Evolutionary conservation across 225 moss, liverwort and hornwort species (phyloP).

Genomic region (Sphagnum tenellum): DNA sequence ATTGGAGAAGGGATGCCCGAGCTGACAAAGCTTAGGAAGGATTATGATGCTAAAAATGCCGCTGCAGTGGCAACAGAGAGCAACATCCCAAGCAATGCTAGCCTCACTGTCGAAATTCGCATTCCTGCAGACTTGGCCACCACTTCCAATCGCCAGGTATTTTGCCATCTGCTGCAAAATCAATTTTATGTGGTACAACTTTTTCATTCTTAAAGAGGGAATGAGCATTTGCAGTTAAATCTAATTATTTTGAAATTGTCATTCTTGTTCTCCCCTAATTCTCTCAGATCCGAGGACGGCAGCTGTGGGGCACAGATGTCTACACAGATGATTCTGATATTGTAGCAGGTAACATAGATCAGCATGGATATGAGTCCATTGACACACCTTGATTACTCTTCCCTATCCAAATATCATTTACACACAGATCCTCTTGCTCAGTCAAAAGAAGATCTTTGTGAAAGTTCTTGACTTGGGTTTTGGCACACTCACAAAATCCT

Average conservation of each 20-base stretch:
- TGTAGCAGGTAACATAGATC: conserved; percentile 54
- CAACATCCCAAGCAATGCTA: conserved; percentile 23
- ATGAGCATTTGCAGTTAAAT: too few species aligned
- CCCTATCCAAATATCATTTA: too few species aligned
- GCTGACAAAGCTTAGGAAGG: conserved; percentile 68
- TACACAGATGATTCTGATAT: conserved; percentile 98
- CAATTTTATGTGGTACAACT: not conserved
- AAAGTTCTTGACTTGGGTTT: too few species aligned
- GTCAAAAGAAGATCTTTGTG: not conserved
- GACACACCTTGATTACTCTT: too few species aligned
- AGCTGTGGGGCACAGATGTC: conserved; percentile 93
- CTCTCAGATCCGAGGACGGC: conserved; percentile 76
- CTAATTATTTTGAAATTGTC: too few species aligned
- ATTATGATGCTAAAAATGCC: conserved; percentile 34
- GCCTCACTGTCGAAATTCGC: conserved; percentile 76
- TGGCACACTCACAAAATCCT: too few species aligned
- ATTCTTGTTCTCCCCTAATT: too few species aligned
- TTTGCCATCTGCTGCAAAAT: not conserved
- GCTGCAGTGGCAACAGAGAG: conserved; percentile 29
- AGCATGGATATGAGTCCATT: too few species aligned
- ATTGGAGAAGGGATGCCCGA: conserved; percentile 93
- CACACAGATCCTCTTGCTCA: not conserved
- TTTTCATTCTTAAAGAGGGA: too few species aligned
- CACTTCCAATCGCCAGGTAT: conserved; percentile 83
- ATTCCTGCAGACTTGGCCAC: conserved; percentile 83